These are phyloP conservation scores for Platismatia glauca DNA, from an alignment of 495 filamentous ascomycete species.

Conservation along the genomic window DNA sequence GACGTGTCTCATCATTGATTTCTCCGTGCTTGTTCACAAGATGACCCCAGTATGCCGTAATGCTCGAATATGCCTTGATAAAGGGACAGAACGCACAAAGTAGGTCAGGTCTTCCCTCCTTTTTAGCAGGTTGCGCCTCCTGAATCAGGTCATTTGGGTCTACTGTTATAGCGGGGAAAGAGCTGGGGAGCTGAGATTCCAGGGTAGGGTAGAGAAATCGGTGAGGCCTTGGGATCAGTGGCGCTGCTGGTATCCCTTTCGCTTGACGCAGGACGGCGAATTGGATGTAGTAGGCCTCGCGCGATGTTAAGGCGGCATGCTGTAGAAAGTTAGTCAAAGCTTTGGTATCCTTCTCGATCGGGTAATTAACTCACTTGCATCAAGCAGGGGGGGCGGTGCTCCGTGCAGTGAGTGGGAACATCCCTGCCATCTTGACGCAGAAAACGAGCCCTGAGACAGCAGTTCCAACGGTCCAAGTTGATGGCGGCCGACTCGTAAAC, in stretches of 20 bases:
- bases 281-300: constrained; percentile 1
- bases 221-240: background rate
- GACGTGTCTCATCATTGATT: background rate
- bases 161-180: background rate
- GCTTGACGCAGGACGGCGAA: background rate
- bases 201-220: background rate
- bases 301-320: background rate
- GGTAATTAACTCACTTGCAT: background rate
- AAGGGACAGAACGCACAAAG: background rate
- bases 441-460: background rate
- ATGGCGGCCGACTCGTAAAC: background rate
- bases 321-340: background rate
- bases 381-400: background rate
- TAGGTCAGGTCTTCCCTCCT: background rate
- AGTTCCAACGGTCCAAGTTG: background rate
- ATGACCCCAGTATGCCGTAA: background rate
- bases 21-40: background rate
- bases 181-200: background rate
- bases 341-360: too few relatives aligned
- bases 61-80: background rate
- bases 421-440: background rate
- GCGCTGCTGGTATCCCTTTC: background rate
- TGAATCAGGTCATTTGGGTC: background rate
- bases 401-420: background rate
- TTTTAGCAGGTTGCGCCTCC: background rate